Evolutionary conservation across 257 asterid species (phyloP), one percentile per base, ranked within the genome.

Genomic region (Fraxinus pennsylvanica): DNA sequence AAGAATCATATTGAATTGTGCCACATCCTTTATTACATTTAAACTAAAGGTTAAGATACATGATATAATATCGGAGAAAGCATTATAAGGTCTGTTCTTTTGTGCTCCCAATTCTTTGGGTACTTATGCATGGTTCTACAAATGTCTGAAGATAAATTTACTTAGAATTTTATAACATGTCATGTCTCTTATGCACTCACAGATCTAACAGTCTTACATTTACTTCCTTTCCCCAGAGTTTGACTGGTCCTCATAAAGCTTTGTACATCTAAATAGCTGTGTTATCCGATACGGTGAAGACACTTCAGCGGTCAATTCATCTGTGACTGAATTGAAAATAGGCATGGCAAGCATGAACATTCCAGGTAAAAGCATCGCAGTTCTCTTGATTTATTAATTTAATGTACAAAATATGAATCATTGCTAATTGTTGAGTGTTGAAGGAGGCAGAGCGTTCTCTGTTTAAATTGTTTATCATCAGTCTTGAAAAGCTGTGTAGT

Each of bases 211-310:
- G 27, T 54, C 65, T 54, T 54, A 5, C 27, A n/a, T 6, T 54
- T 54, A 54, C 9, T 17, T 54, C n/a, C 27, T 54, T 52, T 54
- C 65, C 65, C 65, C 25, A 19, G 65, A 19, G 10, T 54, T 54
- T 54, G 65, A 54, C 12, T 54, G 65, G 25, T 54, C 25, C 65
- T 6, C 27, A 54, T 17, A 52, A 52, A 52, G 61, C 61, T 52
- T 52, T 52, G 61, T 52, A 14, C 22, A 19, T 52, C 52, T 43
- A 47, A 47, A 47, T 19, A 83, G 84, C 82, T 83, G 86, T 92
- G 96, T 82, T 86, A 41, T 86, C 91, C 76, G 90, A 82, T 78
- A 81, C 86, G 59, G 83, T 84, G 52, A 90, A 83, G 88, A 89
- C 74, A 77, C 81, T 75, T 87, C 90, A 19, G 78, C 45, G 33